These are phyloP conservation scores for Fusarium coffeatum DNA, from an alignment of 2,329 filamentous ascomycete species.

Conservation along the genomic window DNA sequence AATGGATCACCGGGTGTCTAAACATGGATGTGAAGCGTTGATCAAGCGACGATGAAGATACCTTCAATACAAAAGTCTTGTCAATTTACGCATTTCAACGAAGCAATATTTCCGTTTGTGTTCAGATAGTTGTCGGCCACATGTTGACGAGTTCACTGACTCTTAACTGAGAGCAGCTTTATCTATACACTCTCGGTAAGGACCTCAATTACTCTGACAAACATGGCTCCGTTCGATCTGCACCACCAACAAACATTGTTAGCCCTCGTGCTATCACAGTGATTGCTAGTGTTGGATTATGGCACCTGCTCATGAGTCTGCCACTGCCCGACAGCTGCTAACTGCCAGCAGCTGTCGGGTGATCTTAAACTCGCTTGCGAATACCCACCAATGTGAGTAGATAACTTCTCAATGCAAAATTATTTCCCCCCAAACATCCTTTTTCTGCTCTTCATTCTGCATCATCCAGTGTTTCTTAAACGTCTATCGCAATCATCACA, in stretches of 20 bases:
- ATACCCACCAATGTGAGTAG: background rate
- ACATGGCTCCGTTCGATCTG: background rate
- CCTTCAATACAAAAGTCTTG: background rate
- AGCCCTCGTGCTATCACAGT: background rate
- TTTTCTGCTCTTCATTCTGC: accelerated
- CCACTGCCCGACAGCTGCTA: background rate
- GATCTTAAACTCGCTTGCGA: too few relatives aligned
- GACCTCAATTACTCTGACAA: background rate
- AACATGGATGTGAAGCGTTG: background rate
- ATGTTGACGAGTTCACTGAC: too few relatives aligned
- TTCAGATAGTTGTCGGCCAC: too few relatives aligned
- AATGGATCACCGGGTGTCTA: background rate
- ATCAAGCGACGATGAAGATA: too few relatives aligned
- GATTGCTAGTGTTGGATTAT: background rate
- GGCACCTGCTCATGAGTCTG: background rate
- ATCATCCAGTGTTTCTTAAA: background rate
- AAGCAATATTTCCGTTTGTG: background rate
- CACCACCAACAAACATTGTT: background rate
- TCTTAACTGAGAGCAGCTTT: accelerated
- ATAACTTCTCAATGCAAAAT: accelerated
- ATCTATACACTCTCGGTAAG: accelerated
- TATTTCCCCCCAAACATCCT: background rate
- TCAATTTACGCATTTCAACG: accelerated
- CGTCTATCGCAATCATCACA: too few relatives aligned
- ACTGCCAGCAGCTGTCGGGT: background rate